These are phyloP conservation scores for Ogataea haglerorum DNA, from an alignment of 805 yeast genomes.

Conservation along the genomic window DNA sequence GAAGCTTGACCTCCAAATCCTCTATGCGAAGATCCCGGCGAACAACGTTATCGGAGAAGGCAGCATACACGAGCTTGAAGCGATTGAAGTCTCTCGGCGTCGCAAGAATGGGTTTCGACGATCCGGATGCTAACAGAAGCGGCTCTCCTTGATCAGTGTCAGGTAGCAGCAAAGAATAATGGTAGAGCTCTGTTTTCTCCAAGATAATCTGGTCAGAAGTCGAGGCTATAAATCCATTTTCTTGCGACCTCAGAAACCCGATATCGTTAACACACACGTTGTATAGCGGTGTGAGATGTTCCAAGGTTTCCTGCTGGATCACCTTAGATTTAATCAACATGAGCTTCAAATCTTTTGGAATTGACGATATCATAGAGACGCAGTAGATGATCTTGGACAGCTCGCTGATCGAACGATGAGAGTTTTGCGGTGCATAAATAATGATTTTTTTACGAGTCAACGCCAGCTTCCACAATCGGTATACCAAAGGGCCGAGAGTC, in stretches of 20 bases:
- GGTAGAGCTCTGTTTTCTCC: constrained; percentile 51
- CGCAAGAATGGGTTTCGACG: constrained; percentile 20
- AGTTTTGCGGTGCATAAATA: constrained; percentile 34
- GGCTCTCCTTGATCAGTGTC: constrained; percentile 18
- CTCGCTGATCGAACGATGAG: constrained; percentile 32
- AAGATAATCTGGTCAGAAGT: constrained; percentile 66
- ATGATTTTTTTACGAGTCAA: constrained; percentile 56
- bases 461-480: constrained; percentile 60
- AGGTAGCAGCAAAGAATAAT: constrained; percentile 36
- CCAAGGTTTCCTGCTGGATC: constrained; percentile 17
- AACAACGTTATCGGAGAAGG: constrained; percentile 11
- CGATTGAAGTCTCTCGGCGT: constrained; percentile 38
- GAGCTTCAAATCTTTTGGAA: constrained; percentile 51
- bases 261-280: constrained; percentile 62
- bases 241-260: constrained; percentile 30
- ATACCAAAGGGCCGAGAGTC: constrained; percentile 61
- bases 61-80: constrained; percentile 30
- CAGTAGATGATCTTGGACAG: constrained; percentile 54
- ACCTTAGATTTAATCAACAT: constrained; percentile 28
- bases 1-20: constrained; percentile 13
- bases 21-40: constrained; percentile 9
- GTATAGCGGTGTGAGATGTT: constrained; percentile 50
- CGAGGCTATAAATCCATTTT: constrained; percentile 49
- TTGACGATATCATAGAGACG: constrained; percentile 54
- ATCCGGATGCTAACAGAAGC: constrained; percentile 14